Evolutionary conservation across 345 rosid species (phyloP), one percentile per base, ranked within the genome.

Genomic region (Eucalyptus leucophloia): DNA sequence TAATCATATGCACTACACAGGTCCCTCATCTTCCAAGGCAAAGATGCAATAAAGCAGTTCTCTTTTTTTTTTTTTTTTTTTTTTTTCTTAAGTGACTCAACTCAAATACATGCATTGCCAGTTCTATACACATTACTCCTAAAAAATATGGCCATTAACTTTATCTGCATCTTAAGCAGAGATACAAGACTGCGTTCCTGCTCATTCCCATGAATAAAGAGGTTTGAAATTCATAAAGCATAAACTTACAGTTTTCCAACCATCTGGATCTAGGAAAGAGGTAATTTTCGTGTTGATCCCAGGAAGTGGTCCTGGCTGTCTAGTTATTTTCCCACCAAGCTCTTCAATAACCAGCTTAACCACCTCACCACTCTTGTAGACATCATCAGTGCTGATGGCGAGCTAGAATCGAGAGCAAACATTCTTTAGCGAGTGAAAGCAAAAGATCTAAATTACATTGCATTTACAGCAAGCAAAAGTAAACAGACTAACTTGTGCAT

Each of bases 361-460:
- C 65, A 95, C 98, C 93, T 96, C 99, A 17, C 91, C 99, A 91
- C 99, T 98, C 88, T 96, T 96, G 96, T 97, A 97, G 89, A 97
- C 99, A 93, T 97, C 99, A 92, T 96, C 93, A 8, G 99, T 98
- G 89, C 99, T 89, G 88, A 98, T 93, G 58, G 98, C 97, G 83
- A 98, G 87, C 99, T 97, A 91, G 87, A 80, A 90, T 56, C 5
- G 18, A 49, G 62, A 86, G 83, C 45, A 77, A 37, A 37, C 45
- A 77, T 37, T 21, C 9, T 77, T 77, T 77, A 77, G 47, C 30
- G 9, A 77, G 44, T 19, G 83, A 77, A 37, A 37, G 28, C 47
- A 7, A 77, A 47, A 37, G 28, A 77, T 77, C 45, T 77, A 21
- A 37, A 37, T 40, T 40, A 19, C 47, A 37, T 37, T 11, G 47